These are phyloP conservation scores for Fraxinus angustifolia DNA, from an alignment of 305 asterid genomes.

Conservation along the genomic window DNA sequence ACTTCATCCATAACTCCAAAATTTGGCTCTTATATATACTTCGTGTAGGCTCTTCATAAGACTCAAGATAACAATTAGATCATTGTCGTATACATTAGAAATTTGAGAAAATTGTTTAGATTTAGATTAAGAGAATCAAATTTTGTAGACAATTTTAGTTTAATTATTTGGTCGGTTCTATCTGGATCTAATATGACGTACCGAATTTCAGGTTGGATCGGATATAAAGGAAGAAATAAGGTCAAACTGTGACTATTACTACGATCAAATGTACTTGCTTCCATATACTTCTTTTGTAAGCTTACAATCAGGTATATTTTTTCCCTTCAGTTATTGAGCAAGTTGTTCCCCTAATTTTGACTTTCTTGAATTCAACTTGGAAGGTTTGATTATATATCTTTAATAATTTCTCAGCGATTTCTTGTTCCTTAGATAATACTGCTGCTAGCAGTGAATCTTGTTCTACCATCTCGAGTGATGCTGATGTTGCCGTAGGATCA, in stretches of 20 bases:
- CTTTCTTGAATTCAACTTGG: not conserved
- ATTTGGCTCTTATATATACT: no score
- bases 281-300: slow-evolving; percentile 54
- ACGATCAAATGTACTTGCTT: slow-evolving; percentile 48
- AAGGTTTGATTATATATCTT: not conserved
- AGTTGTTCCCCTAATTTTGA: not conserved
- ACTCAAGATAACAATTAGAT: no score
- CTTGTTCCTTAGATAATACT: slow-evolving; percentile 29
- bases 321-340: not conserved
- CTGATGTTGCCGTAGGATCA: slow-evolving; percentile 17
- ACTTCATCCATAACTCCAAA: no score
- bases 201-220: slow-evolving; percentile 26
- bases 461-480: slow-evolving; percentile 50
- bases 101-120: no score
- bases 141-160: no score
- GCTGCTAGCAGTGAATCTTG: slow-evolving; percentile 37
- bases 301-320: slow-evolving; percentile 37
- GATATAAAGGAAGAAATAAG: slow-evolving; percentile 16
- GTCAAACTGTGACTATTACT: slow-evolving; percentile 42
- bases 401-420: not conserved
- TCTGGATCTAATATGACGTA: not conserved
- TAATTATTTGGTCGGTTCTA: no score
- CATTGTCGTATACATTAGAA: no score
- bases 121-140: no score
- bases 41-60: no score